Percentiles rank a stretch among this genome's conserved stretches.
phyloP scores from a whole-genome alignment of 176 grass and related monocot genomes.

The Cenchrus purpureus region DNA sequence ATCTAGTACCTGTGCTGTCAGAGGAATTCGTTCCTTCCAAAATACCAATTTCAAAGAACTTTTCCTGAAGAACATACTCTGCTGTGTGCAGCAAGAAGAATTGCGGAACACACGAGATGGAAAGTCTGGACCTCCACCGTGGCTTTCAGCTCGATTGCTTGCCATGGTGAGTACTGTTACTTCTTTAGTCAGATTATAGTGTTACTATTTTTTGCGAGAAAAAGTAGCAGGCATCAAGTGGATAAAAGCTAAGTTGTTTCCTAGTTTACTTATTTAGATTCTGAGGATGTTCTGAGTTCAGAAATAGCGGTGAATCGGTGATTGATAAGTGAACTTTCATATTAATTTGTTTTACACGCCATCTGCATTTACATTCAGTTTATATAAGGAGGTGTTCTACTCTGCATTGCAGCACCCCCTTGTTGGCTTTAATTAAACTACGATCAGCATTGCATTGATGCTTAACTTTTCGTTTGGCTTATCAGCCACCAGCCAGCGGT shows the following conservation, averaged over 20 bases:
- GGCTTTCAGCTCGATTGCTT: constrained; percentile 70
- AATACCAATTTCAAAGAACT: neutral
- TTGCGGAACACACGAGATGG: constrained; percentile 22
- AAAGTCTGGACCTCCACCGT: constrained; percentile 45
- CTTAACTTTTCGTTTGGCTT: neutral
- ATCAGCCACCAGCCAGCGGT: neutral
- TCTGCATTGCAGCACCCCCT: neutral
- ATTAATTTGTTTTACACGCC: neutral
- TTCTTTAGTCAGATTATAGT: constrained; percentile 14
- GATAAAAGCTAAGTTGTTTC: neutral
- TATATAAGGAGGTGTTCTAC: neutral
- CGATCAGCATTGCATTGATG: neutral
- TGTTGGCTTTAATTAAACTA: neutral
- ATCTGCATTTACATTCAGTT: neutral
- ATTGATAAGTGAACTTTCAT: too few species aligned
- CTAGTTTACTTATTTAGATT: constrained; percentile 1
- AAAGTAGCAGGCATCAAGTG: neutral
- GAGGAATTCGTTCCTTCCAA: neutral
- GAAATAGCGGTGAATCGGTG: neutral
- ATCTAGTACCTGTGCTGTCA: neutral
- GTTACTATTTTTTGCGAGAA: neutral
- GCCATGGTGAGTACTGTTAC: constrained; percentile 54
- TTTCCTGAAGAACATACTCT: constrained; percentile 26
- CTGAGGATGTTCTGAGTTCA: constrained; percentile 8
- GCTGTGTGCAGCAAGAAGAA: constrained; percentile 39